A percentile compares a stretch with the other conserved stretches of the same genome.
Conservation (phyloP, 2,329 filamentous ascomycete species). For the Trichophyton benhamiae region DNA sequence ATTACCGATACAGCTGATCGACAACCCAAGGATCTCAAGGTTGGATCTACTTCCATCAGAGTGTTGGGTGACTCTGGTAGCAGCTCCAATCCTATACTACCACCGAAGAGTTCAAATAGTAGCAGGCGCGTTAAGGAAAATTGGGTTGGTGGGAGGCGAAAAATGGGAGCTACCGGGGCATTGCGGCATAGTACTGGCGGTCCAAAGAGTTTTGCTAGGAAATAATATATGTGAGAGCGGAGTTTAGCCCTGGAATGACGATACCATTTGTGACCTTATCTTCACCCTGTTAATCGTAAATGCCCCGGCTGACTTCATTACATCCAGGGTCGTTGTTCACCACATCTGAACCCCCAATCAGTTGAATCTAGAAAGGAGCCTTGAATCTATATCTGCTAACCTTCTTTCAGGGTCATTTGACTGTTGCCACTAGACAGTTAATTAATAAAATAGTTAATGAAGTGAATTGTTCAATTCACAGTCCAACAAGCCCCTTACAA, state of each 20-base stretch:
- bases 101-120: slow-evolving; percentile 35
- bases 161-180: slow-evolving; percentile 20
- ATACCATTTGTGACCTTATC: background rate
- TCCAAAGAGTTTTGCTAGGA: slow-evolving; percentile 24
- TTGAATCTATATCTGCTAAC: too few species aligned
- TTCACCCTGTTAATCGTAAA: too few species aligned
- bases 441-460: too few species aligned
- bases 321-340: too few species aligned
- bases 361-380: too few species aligned
- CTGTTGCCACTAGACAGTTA: too few species aligned
- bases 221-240: background rate
- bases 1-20: slow-evolving; percentile 38
- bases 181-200: slow-evolving; percentile 28
- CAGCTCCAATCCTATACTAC: slow-evolving; percentile 19
- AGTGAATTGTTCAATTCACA: too few species aligned
- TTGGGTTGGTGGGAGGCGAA: slow-evolving; percentile 29
- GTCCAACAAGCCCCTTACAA: too few species aligned
- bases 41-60: slow-evolving; percentile 38
- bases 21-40: slow-evolving; percentile 39
- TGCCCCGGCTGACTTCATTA: too few species aligned
- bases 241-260: background rate
- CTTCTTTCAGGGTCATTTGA: too few species aligned
- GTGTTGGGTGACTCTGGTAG: slow-evolving; percentile 30
- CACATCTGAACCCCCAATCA: too few species aligned
- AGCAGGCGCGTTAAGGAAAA: slow-evolving; percentile 27